These are phyloP conservation scores for Nicotiana noctiflora DNA, from an alignment of 257 asterid genomes.

Conservation along the genomic window DNA sequence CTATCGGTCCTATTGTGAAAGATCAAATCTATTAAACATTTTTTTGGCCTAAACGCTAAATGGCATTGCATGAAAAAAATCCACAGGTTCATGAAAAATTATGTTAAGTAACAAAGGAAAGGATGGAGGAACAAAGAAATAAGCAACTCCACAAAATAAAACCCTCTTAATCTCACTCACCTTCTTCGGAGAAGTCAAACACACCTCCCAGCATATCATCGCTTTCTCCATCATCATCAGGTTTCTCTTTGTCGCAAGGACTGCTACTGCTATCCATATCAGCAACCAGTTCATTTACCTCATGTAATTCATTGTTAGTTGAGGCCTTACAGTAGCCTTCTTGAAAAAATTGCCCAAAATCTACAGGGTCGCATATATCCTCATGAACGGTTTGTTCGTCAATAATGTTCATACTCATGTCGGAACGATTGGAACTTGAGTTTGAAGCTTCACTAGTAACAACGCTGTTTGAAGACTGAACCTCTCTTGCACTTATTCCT, in stretches of 20 bases:
- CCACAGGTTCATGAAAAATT: neutral
- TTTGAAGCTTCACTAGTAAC: conserved; percentile 32
- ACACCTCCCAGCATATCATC: conserved; percentile 45
- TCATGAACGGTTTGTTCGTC: conserved; percentile 29
- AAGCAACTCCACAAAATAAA: neutral
- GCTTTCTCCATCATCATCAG: conserved; percentile 35
- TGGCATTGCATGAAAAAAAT: neutral
- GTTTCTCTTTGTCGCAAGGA: conserved; percentile 28
- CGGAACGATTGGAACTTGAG: conserved; percentile 31
- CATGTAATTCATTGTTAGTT: conserved; percentile 18
- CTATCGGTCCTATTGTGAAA: neutral
- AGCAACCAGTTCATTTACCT: conserved; percentile 21
- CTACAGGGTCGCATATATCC: conserved; percentile 33
- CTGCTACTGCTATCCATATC: conserved; percentile 21
- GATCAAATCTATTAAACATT: neutral
- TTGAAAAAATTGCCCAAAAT: conserved; percentile 33
- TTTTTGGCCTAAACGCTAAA: neutral
- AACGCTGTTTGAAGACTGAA: conserved; percentile 19
- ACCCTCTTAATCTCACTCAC: conserved; percentile 7
- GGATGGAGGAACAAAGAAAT: neutral
- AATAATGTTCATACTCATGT: conserved; percentile 26
- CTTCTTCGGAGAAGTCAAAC: conserved; percentile 47
- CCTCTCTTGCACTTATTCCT: conserved; percentile 16
- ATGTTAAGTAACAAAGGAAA: neutral
- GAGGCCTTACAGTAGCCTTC: conserved; percentile 47